A percentile compares a stretch with the other conserved stretches of the same genome.
These are phyloP conservation scores for Kondoa subrosea DNA, from an alignment of 768 basidiomycete genomes.

Conservation along the genomic window DNA sequence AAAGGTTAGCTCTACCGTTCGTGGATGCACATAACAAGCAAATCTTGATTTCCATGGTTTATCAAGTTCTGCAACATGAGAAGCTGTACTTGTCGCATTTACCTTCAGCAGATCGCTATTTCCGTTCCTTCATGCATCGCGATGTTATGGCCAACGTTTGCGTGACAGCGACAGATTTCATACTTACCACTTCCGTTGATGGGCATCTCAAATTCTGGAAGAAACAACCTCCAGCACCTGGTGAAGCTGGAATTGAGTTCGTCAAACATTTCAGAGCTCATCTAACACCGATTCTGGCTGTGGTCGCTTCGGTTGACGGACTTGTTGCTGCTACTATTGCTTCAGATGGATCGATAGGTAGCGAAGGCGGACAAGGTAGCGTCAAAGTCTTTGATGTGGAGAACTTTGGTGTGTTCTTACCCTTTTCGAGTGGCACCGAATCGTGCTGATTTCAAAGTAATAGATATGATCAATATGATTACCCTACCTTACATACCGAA, in stretches of 20 bases:
- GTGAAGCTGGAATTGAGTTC: conserved; percentile 65
- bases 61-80: conserved; percentile 89
- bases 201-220: conserved; percentile 98
- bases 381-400: conserved; percentile 94
- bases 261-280: conserved; percentile 97
- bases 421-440: neutral
- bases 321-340: conserved; percentile 79
- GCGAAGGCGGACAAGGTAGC: conserved; percentile 38
- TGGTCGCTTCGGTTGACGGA: conserved; percentile 80
- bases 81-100: conserved; percentile 79
- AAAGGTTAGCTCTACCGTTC: conserved; percentile 41
- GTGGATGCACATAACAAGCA: neutral
- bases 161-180: conserved; percentile 83
- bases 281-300: conserved; percentile 54
- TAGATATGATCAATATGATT: conserved; percentile 98
- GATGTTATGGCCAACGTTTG: conserved; percentile 76
- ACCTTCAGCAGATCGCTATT: conserved; percentile 81
- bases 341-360: conserved; percentile 41
- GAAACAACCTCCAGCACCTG: conserved; percentile 44
- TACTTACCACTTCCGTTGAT: conserved; percentile 86
- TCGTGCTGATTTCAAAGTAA: neutral
- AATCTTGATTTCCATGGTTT: too few species aligned
- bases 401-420: conserved; percentile 65
- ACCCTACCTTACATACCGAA: conserved; percentile 71
- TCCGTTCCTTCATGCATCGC: conserved; percentile 95